phyloP scores from a whole-genome alignment of 352 stramenopile species.

The Globisporangium emineosum region DNA sequence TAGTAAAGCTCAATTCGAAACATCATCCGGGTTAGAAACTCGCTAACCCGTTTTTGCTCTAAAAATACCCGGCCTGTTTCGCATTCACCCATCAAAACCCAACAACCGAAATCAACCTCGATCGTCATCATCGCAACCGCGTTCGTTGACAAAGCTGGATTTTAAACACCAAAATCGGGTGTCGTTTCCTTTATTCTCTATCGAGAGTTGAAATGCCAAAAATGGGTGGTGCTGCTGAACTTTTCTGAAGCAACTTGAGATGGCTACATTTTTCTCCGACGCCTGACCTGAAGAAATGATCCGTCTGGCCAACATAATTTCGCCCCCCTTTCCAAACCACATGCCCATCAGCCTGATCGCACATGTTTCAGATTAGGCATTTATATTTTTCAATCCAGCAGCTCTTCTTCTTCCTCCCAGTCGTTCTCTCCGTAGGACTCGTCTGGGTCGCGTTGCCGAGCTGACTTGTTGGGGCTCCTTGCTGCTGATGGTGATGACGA shows the following conservation, averaged over 20 bases:
- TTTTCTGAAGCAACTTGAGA: not conserved
- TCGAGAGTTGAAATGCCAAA: not conserved
- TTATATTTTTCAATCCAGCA: slow-evolving; percentile 19
- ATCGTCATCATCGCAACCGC: slow-evolving; percentile 8
- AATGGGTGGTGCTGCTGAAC: not conserved
- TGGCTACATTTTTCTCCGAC: not conserved
- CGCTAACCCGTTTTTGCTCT: no score
- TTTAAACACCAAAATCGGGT: not conserved
- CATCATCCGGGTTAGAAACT: not conserved
- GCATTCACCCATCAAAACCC: slow-evolving; percentile 7
- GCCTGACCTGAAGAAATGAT: not conserved
- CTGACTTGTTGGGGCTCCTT: slow-evolving; percentile 13
- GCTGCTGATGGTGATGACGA: slow-evolving; percentile 8
- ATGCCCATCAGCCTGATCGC: not conserved
- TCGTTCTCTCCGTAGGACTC: slow-evolving; percentile 61
- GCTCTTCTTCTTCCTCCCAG: slow-evolving; percentile 59
- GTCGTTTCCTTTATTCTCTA: not conserved
- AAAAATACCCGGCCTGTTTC: not conserved
- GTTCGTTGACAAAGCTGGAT: not conserved
- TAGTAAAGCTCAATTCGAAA: not conserved
- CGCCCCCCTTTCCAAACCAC: not conserved
- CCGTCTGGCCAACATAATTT: no score
- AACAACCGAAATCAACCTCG: not conserved
- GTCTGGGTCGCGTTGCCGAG: slow-evolving; percentile 21
- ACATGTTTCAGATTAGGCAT: not conserved